phyloP scores from a whole-genome alignment of 2,329 filamentous ascomycete species.

The Tolypocladium ovalisporum region DNA sequence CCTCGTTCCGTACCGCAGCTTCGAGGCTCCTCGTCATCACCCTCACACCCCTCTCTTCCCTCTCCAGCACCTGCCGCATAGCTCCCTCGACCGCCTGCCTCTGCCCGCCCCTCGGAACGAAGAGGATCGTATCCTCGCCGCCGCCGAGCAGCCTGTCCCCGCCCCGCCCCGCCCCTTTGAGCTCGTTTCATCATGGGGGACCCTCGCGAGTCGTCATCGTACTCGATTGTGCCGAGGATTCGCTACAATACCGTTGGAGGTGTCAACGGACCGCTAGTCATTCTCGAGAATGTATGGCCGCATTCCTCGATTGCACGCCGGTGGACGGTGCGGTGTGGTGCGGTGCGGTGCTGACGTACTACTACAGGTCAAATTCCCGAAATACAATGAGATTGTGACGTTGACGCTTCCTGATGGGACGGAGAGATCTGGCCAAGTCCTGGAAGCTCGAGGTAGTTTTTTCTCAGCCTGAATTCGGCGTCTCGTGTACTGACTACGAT shows the following conservation, averaged over 20 bases:
- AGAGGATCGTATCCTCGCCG: not conserved
- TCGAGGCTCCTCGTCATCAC: constrained; percentile 6
- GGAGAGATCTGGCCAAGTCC: constrained; percentile 84
- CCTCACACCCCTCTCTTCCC: constrained; percentile 5
- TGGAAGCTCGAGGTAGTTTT: constrained; percentile 82
- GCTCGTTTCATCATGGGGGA: constrained; percentile 34
- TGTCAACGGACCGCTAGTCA: constrained; percentile 95
- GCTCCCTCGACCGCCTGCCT: constrained; percentile 2
- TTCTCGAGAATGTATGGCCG: constrained; percentile 74
- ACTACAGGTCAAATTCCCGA: constrained; percentile 83
- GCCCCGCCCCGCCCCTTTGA: constrained; percentile 4
- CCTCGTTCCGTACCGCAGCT: constrained; percentile 17
- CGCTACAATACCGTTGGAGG: constrained; percentile 98
- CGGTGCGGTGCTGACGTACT: constrained; percentile 12
- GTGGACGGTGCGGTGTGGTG: not conserved
- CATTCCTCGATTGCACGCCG: not conserved
- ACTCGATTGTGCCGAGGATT: constrained; percentile 52
- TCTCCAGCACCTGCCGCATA: not conserved
- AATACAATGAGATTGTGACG: constrained; percentile 96
- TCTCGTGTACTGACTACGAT: not conserved
- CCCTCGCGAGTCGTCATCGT: constrained; percentile 47
- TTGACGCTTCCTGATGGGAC: constrained; percentile 93
- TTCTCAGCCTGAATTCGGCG: not conserved
- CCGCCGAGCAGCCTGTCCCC: constrained; percentile 2
- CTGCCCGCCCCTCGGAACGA: not conserved